Conservation (phyloP, 2,329 filamentous ascomycete genomes). For the Fusarium sp. region DNA sequence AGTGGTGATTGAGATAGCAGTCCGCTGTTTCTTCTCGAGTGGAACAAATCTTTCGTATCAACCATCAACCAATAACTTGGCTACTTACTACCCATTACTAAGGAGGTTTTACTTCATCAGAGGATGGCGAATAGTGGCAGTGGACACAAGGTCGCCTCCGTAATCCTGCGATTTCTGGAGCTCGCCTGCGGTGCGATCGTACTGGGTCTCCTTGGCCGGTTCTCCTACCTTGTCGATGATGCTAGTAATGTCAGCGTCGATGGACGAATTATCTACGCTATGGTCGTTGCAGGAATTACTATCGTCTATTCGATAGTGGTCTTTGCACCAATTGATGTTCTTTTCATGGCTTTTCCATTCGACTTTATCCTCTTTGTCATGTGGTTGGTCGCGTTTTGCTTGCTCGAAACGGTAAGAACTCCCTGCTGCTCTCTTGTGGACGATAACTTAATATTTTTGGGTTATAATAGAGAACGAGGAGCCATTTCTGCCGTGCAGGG, state of each 20-base stretch:
- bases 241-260: slow-evolving; percentile 9
- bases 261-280: slow-evolving; percentile 39
- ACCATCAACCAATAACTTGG: background rate
- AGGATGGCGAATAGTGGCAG: background rate
- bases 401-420: slow-evolving; percentile 37
- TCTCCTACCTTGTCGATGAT: slow-evolving; percentile 27
- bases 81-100: background rate
- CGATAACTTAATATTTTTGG: background rate
- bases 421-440: background rate
- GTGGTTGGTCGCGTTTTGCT: slow-evolving; percentile 45
- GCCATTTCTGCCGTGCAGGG: slow-evolving; percentile 13
- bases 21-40: background rate
- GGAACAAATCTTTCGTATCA: background rate
- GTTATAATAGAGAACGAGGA: slow-evolving; percentile 14
- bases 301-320: slow-evolving; percentile 43
- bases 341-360: slow-evolving; percentile 41
- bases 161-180: slow-evolving; percentile 33
- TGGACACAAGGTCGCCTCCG: slow-evolving; percentile 35
- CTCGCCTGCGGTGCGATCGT: slow-evolving; percentile 40
- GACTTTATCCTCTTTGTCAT: slow-evolving; percentile 44
- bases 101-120: background rate
- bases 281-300: slow-evolving; percentile 43
- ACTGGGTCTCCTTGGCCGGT: slow-evolving; percentile 38
- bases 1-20: background rate
- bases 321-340: slow-evolving; percentile 32